Conservation (phyloP, 1,139 yeast genomes). For the Magnusiomyces tetraspermus region DNA sequence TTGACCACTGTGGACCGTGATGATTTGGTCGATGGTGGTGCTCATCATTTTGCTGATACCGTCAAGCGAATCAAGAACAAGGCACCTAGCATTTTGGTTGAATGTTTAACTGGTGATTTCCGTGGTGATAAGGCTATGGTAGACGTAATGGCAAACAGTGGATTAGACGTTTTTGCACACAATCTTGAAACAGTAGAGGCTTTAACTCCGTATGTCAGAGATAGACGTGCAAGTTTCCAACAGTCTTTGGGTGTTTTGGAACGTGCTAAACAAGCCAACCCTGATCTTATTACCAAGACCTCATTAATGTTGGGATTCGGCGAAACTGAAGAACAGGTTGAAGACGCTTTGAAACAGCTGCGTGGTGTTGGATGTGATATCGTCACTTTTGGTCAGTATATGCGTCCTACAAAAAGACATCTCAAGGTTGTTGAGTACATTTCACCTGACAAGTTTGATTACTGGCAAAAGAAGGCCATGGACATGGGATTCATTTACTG, state of each 20-base stretch:
- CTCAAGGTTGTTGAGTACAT: conserved; percentile 96
- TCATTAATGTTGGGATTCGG: conserved; percentile 96
- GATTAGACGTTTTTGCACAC: conserved; percentile 95
- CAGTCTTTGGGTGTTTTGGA: conserved; percentile 72
- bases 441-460: conserved; percentile 88
- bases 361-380: conserved; percentile 65
- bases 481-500: conserved; percentile 91
- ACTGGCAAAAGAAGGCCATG: conserved; percentile 83
- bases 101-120: conserved; percentile 91
- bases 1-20: conserved; percentile 97
- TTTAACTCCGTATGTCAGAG: conserved; percentile 90
- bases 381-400: conserved; percentile 96
- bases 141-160: conserved; percentile 68
- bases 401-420: conserved; percentile 98
- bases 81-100: conserved; percentile 87
- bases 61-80: conserved; percentile 74
- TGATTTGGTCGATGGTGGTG: conserved; percentile 89
- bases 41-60: conserved; percentile 82
- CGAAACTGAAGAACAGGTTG: conserved; percentile 82
- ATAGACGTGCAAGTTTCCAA: conserved; percentile 89
- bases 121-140: conserved; percentile 82
- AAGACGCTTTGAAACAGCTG: conserved; percentile 64
- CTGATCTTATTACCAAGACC: conserved; percentile 78
- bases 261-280: conserved; percentile 70
- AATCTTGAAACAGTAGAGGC: conserved; percentile 94